These are phyloP conservation scores for Ganoderma lingzhi DNA, from an alignment of 1,284 basidiomycete genomes.

Conservation along the genomic window DNA sequence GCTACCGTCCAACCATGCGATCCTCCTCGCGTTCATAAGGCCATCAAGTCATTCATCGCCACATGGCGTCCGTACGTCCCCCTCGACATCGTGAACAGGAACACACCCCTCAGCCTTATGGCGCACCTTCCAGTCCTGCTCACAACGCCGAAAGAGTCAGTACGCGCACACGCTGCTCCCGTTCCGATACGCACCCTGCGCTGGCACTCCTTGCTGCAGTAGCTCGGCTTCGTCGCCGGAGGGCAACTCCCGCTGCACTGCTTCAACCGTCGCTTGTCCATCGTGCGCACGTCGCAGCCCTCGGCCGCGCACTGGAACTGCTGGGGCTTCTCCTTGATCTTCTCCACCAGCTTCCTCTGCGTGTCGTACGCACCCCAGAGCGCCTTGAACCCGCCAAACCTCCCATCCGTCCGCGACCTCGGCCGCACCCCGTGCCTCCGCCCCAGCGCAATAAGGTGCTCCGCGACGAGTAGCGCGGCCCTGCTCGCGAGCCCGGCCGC, in stretches of 20 bases:
- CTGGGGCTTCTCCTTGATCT: not conserved
- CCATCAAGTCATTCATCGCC: not conserved
- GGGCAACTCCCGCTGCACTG: constrained; percentile 17
- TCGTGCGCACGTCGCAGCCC: constrained; percentile 13
- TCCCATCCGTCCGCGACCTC: not conserved
- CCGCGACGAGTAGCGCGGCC: not conserved
- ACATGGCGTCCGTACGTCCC: not conserved
- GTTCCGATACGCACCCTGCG: constrained; percentile 5
- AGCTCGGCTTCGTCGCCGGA: constrained; percentile 17
- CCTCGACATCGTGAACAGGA: not conserved
- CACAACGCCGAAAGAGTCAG: not conserved
- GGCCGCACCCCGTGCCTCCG: not conserved
- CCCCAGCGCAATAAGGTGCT: not conserved
- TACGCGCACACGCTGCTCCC: not conserved
- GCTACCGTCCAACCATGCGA: no score
- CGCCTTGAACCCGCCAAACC: not conserved
- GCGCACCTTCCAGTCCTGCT: not conserved
- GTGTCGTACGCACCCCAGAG: not conserved
- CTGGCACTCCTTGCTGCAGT: constrained; percentile 21
- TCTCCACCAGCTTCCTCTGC: not conserved
- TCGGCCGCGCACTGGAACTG: constrained; percentile 11
- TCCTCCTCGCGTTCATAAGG: no score
- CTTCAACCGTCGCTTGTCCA: constrained; percentile 4
- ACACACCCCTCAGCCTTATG: not conserved
- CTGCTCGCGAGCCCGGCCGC: not conserved